Conservation (phyloP, 2,329 filamentous ascomycete genomes). For the Dendryphion nanum region DNA sequence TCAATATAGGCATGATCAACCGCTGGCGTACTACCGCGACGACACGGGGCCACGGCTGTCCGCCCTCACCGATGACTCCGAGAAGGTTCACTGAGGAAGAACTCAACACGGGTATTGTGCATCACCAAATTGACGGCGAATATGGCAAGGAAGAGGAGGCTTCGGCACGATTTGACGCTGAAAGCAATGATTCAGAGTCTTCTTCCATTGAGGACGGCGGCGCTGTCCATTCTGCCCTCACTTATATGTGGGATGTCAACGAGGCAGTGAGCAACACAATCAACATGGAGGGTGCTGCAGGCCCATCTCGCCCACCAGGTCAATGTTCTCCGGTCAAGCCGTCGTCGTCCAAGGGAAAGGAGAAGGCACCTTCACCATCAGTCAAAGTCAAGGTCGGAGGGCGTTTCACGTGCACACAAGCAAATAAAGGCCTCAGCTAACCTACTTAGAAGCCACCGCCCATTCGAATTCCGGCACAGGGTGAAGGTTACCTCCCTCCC, state of each 20-base stretch:
- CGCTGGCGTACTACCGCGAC: constrained; percentile 1
- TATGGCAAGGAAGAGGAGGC: too few relatives aligned
- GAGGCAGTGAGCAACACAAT: background rate
- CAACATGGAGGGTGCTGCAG: background rate
- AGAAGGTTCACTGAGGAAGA: background rate
- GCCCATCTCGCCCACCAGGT: too few relatives aligned
- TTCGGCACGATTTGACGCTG: too few relatives aligned
- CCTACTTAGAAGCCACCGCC: background rate
- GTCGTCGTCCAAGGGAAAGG: too few relatives aligned
- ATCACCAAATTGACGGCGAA: too few relatives aligned
- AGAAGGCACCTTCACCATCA: background rate
- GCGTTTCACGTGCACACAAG: background rate
- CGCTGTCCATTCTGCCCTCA: background rate
- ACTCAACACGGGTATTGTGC: background rate
- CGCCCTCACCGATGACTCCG: background rate
- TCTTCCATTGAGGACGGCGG: background rate
- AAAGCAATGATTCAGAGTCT: too few relatives aligned
- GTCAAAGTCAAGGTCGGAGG: too few relatives aligned
- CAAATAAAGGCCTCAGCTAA: background rate
- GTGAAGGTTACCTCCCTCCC: background rate
- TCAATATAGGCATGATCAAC: background rate
- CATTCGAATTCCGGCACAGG: background rate
- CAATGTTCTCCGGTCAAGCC: too few relatives aligned
- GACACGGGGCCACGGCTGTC: background rate
- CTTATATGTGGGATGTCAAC: background rate